Conservation (phyloP, 129 eudicot species). For the Oenanthe sinensis region DNA sequence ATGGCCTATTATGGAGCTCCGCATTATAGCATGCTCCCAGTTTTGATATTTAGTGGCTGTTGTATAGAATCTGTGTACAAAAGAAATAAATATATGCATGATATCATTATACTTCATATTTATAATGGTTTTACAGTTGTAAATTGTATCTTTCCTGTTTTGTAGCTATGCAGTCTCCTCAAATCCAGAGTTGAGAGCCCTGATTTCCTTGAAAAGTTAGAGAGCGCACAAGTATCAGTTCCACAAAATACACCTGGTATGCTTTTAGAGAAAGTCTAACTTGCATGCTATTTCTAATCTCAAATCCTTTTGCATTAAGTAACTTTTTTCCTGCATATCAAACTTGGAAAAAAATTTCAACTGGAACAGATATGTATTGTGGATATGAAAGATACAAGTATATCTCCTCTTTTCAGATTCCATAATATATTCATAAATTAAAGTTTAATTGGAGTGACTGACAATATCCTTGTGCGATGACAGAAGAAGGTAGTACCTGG, state of each 20-base stretch:
- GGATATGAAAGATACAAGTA: not conserved
- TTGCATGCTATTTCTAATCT: not conserved
- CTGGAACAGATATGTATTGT: not conserved
- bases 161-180: constrained; percentile 70
- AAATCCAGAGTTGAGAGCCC: constrained; percentile 76
- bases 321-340: not conserved
- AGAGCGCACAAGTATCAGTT: constrained; percentile 63
- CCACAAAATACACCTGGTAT: constrained; percentile 52
- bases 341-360: not conserved
- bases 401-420: not conserved
- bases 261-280: not conserved
- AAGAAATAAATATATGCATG: not conserved
- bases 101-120: not conserved
- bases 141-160: not conserved
- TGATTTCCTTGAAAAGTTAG: constrained; percentile 83
- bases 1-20: not conserved
- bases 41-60: not conserved
- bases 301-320: not conserved
- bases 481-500: constrained; percentile 95
- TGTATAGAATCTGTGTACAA: not conserved
- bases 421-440: not conserved
- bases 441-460: constrained; percentile 15
- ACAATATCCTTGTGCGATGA: constrained; percentile 14
- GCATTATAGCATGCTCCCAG: not conserved
- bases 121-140: not conserved